Evolutionary conservation across 202 grass and related monocot genomes (phyloP).

Genomic region (Elaeis oleifera): DNA sequence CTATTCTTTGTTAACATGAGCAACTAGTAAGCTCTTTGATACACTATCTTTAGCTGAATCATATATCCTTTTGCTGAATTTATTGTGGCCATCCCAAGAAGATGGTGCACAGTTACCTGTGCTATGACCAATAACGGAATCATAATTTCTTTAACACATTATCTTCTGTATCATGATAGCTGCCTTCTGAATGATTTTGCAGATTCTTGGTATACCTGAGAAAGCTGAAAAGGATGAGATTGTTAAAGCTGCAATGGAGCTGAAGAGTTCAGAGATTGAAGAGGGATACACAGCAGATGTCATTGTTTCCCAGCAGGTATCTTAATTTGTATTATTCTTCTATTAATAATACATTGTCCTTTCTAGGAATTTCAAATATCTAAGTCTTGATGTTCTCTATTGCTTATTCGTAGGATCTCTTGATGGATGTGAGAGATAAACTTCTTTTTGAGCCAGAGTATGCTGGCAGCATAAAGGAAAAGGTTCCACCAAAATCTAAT

Average conservation of each 20-base stretch:
- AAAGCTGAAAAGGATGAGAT: slow-evolving; percentile 99
- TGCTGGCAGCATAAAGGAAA: slow-evolving; percentile 65
- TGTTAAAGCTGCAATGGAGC: slow-evolving; percentile 79
- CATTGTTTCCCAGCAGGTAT: slow-evolving; percentile 57
- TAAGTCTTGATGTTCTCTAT: slow-evolving; percentile 5
- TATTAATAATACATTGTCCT: not conserved
- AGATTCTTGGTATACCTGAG: slow-evolving; percentile 78
- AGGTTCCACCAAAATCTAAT: slow-evolving; percentile 63
- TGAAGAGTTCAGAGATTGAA: slow-evolving; percentile 65
- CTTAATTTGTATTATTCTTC: slow-evolving; percentile 3
- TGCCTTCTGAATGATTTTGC: slow-evolving; percentile 22
- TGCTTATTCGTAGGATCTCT: slow-evolving; percentile 43
- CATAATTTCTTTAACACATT: no score
- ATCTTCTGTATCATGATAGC: not conserved
- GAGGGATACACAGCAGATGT: slow-evolving; percentile 71
- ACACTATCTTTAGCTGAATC: no score
- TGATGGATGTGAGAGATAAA: slow-evolving; percentile 90
- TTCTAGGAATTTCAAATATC: slow-evolving; percentile 3
- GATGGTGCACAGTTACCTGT: no score
- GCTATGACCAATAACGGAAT: no score
- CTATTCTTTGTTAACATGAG: no score
- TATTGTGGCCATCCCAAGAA: no score
- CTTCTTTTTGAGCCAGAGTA: slow-evolving; percentile 97
- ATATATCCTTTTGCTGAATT: no score
- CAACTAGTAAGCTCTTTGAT: no score